A percentile compares a stretch with the other conserved stretches of the same genome.
These are phyloP conservation scores for Sordariomycetes sp. DNA, from an alignment of 2,329 filamentous ascomycete species.

Conservation along the genomic window DNA sequence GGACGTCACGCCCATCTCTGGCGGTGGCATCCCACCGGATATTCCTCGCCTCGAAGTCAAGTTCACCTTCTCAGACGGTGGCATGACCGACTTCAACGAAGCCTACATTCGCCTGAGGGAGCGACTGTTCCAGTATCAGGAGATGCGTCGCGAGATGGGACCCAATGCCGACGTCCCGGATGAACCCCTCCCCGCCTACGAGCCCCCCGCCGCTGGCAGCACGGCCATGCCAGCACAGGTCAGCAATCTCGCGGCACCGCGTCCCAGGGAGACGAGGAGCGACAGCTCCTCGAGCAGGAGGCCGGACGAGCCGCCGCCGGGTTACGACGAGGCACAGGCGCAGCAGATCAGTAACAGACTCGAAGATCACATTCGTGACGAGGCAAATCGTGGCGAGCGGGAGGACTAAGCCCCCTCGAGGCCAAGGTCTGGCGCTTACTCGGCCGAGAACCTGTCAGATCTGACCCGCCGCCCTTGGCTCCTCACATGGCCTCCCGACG, in stretches of 20 bases:
- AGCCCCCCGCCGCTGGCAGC: constrained; percentile 35
- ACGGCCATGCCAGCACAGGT: constrained; percentile 13
- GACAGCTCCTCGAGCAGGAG: constrained; percentile 26
- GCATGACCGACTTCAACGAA: constrained; percentile 84
- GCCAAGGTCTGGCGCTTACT: neutral
- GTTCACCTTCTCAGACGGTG: constrained; percentile 87
- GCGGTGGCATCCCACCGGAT: constrained; percentile 71
- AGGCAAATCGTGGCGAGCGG: constrained; percentile 49
- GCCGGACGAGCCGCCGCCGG: constrained; percentile 73
- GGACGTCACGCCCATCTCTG: constrained; percentile 68
- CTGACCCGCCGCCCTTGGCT: no score
- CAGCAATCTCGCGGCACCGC: constrained; percentile 11
- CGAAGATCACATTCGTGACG: constrained; percentile 65
- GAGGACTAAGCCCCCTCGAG: constrained; percentile 14
- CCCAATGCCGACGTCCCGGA: constrained; percentile 58
- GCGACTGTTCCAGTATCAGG: constrained; percentile 69
- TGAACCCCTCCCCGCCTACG: constrained; percentile 84
- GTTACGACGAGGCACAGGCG: constrained; percentile 86
- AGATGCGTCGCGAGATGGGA: constrained; percentile 62
- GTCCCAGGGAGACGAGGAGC: constrained; percentile 13
- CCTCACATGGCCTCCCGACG: no score
- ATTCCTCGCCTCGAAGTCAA: constrained; percentile 70
- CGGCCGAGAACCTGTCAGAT: no score
- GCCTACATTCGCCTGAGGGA: constrained; percentile 80
- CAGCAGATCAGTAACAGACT: constrained; percentile 49